Evolutionary conservation across 495 filamentous ascomycete species (phyloP), one percentile per base, ranked within the genome.

Genomic region (Chlorociboria aeruginascens): DNA sequence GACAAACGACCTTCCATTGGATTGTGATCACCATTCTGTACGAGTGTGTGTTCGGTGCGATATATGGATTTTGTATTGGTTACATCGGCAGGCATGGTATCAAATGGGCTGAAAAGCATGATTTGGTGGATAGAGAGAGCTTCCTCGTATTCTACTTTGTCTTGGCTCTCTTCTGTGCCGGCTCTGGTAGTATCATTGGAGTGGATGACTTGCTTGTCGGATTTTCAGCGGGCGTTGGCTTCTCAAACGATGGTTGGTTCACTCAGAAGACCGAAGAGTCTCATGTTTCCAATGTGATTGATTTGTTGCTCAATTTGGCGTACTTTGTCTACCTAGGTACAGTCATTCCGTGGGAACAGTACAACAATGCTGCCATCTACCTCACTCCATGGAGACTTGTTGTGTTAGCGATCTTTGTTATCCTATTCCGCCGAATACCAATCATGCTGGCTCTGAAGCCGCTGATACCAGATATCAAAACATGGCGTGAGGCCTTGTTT

Each of bases 231-330:
- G 93, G 93, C 46, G 90, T 97, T 20, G 93, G 92, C 20, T 99
- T 99, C 70, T 94, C 87, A 54, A 97, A 99, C 60, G 93, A 97
- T 61, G 93, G 93, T 45, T 99, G 93, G 93, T 99, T 97, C 60
- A 86, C 83, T 9, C 85, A 96, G 60, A 95, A 96, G 70, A 99
- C 93, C 0, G 93, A 99, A 60, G 93, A 99, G 58, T 86, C 93
- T 1, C 90, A 96, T 61, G 93, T 99, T 17, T 96, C 92, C 61
- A 96, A 97, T 78, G 93, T 99, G 64, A 96, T 99, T 61, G 93
- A 99, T 71, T 65, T 99, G 54, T 67, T 99, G 46, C 77, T 99
- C 66, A 99, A 99, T 64, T 76, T 97, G 78, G 81, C 90, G 6
- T 97, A 96, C 61, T 97, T 99, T 59, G 90, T 99, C 55, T 99